Evolutionary conservation across 352 stramenopile genomes (phyloP).

Genomic region (Phytophthora crassamura): DNA sequence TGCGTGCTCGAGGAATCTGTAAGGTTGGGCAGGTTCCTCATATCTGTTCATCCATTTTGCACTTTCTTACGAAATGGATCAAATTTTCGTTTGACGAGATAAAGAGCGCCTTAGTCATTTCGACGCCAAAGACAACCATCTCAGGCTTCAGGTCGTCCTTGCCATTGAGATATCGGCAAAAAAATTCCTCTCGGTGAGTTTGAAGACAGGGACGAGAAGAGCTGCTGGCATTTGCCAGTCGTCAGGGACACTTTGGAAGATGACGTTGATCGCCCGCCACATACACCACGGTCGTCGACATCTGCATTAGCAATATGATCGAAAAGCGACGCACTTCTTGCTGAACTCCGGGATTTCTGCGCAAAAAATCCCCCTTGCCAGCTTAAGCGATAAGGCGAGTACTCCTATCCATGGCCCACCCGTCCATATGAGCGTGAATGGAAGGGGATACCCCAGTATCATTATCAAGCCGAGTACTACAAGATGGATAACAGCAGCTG

Average conservation of each 20-base stretch:
- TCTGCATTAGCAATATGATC: constrained; percentile 8
- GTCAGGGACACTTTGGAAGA: constrained; percentile 11
- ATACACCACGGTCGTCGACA: constrained; percentile 5
- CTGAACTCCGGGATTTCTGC: constrained; percentile 3
- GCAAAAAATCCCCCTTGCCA: constrained; percentile 22
- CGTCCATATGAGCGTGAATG: constrained; percentile 24
- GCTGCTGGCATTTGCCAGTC: constrained; percentile 6
- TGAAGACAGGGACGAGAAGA: constrained; percentile 18
- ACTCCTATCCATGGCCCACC: constrained; percentile 19
- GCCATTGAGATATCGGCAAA: constrained; percentile 14
- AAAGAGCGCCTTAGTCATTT: constrained; percentile 56
- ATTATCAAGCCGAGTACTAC: constrained; percentile 7
- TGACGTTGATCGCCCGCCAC: constrained; percentile 3
- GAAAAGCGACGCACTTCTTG: constrained; percentile 21
- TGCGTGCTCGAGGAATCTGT: no score
- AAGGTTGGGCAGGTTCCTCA: no score
- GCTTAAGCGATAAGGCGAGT: constrained; percentile 13
- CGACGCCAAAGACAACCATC: constrained; percentile 51
- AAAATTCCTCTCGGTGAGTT: constrained; percentile 22
- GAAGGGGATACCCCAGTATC: constrained; percentile 18
- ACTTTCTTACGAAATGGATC: no score
- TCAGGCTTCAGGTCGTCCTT: constrained; percentile 44
- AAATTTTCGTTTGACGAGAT: constrained; percentile 29
- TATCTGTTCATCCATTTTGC: no score
- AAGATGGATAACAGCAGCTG: constrained; percentile 1